Evolutionary conservation across 257 asterid species (phyloP).

Genomic region (Nicotiana knightiana): DNA sequence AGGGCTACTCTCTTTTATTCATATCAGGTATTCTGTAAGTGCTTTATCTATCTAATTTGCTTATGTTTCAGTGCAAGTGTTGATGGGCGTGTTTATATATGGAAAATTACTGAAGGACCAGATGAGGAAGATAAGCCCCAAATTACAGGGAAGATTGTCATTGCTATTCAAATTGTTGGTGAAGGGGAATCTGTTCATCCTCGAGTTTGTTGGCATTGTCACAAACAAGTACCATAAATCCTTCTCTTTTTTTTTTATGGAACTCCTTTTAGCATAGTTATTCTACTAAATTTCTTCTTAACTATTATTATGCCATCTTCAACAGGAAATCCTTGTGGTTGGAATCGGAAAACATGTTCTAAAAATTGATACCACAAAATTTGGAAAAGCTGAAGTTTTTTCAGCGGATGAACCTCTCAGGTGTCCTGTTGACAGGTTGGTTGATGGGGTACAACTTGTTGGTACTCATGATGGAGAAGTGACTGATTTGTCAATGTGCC

Average conservation of each 20-base stretch:
- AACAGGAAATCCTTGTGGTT: slow-evolving; percentile 90
- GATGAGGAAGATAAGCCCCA: slow-evolving; percentile 95
- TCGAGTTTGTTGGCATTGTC: slow-evolving; percentile 98
- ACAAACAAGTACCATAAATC: slow-evolving; percentile 62
- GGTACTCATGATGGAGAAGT: slow-evolving; percentile 98
- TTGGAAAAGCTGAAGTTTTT: slow-evolving; percentile 71
- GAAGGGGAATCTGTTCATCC: slow-evolving; percentile 87
- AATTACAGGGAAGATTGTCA: slow-evolving; percentile 63
- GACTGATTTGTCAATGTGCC: slow-evolving; percentile 96
- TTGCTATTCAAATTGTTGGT: slow-evolving; percentile 78
- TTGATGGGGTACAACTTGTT: slow-evolving; percentile 87
- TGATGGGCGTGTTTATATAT: slow-evolving; percentile 89
- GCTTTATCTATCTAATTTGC: slow-evolving; percentile 18
- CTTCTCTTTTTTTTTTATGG: background rate
- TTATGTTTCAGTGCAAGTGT: slow-evolving; percentile 68
- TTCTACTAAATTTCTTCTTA: background rate
- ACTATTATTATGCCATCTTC: slow-evolving; percentile 9
- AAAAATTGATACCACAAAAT: slow-evolving; percentile 86
- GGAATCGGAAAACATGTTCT: slow-evolving; percentile 71
- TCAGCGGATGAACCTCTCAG: slow-evolving; percentile 89
- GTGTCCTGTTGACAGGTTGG: slow-evolving; percentile 68
- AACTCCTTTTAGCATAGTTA: background rate
- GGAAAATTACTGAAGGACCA: slow-evolving; percentile 93
- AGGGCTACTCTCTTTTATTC: slow-evolving; percentile 15
- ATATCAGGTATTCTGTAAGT: slow-evolving; percentile 6